phyloP scores from a whole-genome alignment of 805 yeast species.

The Saturnispora zaruensis region DNA sequence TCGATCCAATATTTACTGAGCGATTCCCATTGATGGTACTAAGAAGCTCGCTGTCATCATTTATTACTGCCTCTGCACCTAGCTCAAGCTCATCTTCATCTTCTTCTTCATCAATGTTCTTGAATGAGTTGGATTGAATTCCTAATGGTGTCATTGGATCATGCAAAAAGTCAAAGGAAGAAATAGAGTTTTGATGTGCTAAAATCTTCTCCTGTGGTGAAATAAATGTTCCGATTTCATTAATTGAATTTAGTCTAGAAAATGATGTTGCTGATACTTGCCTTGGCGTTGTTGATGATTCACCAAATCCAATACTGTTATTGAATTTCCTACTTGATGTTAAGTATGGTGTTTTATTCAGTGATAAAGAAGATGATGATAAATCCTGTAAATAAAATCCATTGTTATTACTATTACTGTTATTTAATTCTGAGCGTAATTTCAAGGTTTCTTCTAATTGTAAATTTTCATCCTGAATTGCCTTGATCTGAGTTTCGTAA shows the following conservation, averaged over 20 bases:
- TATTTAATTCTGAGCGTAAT: slow-evolving; percentile 8
- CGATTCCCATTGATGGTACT: slow-evolving; percentile 10
- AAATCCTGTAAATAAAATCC: slow-evolving; percentile 27
- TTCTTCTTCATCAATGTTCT: neutral
- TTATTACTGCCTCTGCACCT: slow-evolving; percentile 10
- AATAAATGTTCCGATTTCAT: slow-evolving; percentile 6
- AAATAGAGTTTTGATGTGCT: slow-evolving; percentile 16
- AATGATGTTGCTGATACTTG: slow-evolving; percentile 11
- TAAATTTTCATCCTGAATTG: slow-evolving; percentile 24
- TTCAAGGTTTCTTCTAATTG: slow-evolving; percentile 14
- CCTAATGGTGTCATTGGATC: neutral
- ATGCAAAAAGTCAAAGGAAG: slow-evolving; percentile 10
- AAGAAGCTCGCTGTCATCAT: slow-evolving; percentile 9
- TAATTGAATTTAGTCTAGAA: slow-evolving; percentile 9
- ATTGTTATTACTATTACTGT: neutral
- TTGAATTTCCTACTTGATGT: slow-evolving; percentile 19
- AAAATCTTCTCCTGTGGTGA: slow-evolving; percentile 15
- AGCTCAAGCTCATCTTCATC: slow-evolving; percentile 11
- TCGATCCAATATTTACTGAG: neutral
- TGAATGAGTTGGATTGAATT: slow-evolving; percentile 4
- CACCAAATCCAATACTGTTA: slow-evolving; percentile 34
- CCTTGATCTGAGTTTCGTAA: slow-evolving; percentile 21
- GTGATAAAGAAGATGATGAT: slow-evolving; percentile 19
- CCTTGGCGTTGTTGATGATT: slow-evolving; percentile 41
- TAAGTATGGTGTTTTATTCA: slow-evolving; percentile 19